A percentile compares a stretch with the other conserved stretches of the same genome.
Conservation (phyloP, 441 rosid species). For the Pelargonium fulgidum region DNA sequence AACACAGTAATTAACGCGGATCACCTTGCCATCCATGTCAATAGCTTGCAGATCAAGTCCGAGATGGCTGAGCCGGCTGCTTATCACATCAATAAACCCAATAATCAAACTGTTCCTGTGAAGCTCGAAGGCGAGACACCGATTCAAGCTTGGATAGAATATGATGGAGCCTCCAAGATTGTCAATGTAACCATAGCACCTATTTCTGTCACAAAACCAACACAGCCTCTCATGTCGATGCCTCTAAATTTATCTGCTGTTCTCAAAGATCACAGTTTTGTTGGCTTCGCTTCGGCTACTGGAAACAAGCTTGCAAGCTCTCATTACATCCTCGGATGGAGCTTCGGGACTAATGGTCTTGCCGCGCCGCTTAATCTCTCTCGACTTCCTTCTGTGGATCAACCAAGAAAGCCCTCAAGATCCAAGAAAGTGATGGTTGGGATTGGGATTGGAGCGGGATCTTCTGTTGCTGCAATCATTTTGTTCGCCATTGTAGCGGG, state of each 20-base stretch:
- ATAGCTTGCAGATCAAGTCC: background rate
- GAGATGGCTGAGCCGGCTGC: background rate
- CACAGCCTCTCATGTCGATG: background rate
- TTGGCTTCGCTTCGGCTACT: background rate
- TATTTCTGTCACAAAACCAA: background rate
- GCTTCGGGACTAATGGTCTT: background rate
- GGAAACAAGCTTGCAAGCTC: background rate
- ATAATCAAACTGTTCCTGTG: background rate
- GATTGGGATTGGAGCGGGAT: background rate
- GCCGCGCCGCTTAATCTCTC: background rate
- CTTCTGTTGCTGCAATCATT: background rate
- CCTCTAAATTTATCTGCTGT: background rate
- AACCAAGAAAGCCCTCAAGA: background rate
- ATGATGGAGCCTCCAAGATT: background rate
- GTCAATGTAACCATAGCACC: background rate
- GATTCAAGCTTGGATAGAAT: background rate
- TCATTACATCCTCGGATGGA: background rate
- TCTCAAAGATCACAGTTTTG: background rate
- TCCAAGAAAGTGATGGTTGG: background rate
- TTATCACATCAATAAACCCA: background rate
- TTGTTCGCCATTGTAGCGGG: background rate
- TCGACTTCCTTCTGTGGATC: background rate
- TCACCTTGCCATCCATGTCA: slow-evolving; percentile 2
- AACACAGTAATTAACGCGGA: background rate
- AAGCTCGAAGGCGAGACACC: background rate